Evolutionary conservation across 495 filamentous ascomycete genomes (phyloP).

Genomic region (Daldinia caldariorum): DNA sequence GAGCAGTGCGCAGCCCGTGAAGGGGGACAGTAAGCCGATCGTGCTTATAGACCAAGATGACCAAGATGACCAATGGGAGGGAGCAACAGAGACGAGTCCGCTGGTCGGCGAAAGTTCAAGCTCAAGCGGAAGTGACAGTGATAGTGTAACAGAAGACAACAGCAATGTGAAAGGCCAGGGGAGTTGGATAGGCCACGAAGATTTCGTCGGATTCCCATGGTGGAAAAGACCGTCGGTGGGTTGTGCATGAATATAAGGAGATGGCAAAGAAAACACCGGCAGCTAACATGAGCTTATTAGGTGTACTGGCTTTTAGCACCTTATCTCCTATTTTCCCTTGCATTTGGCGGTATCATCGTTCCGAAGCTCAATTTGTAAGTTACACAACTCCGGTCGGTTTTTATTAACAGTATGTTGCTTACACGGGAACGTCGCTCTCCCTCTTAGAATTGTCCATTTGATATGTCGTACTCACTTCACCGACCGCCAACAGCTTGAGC

Average conservation of each 20-base stretch:
- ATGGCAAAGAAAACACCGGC: neutral
- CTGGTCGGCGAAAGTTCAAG: conserved; percentile 47
- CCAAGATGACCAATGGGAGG: conserved; percentile 18
- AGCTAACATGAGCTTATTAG: conserved; percentile 61
- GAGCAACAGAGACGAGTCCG: conserved; percentile 55
- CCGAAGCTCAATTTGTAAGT: conserved; percentile 76
- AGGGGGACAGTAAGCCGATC: conserved; percentile 26
- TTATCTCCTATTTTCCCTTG: conserved; percentile 79
- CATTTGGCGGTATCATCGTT: conserved; percentile 83
- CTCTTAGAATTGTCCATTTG: conserved; percentile 70
- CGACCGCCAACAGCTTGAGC: conserved; percentile 66
- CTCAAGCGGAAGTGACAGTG: neutral
- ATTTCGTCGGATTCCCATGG: conserved; percentile 74
- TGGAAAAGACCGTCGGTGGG: conserved; percentile 76
- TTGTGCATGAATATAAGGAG: conserved; percentile 2
- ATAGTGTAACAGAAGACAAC: conserved; percentile 14
- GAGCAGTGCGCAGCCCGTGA: conserved; percentile 27
- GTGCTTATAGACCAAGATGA: conserved; percentile 37
- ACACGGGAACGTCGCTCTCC: conserved; percentile 5
- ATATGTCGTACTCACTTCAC: conserved; percentile 82
- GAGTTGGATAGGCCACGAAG: conserved; percentile 57
- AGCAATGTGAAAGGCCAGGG: conserved; percentile 35
- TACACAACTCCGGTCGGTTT: conserved; percentile 2
- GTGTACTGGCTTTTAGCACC: conserved; percentile 86
- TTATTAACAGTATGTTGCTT: conserved; percentile 16